Conservation (phyloP, 2,329 filamentous ascomycete species). For the Xylaria sp. region DNA sequence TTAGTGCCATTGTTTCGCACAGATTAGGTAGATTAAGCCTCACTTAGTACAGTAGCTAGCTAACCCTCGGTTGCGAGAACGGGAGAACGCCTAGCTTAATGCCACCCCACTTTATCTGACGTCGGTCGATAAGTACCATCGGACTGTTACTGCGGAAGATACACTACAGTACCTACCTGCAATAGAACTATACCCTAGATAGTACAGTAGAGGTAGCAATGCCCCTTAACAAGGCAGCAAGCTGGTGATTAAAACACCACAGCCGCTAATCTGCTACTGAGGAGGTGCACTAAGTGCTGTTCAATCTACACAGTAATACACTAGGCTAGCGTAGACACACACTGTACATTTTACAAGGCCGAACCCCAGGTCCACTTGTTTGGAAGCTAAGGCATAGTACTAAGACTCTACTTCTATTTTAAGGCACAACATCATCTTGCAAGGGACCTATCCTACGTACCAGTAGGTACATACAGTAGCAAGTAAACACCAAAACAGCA, state of each 20-base stretch:
- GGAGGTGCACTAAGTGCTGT: too few species aligned
- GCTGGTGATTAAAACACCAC: too few species aligned
- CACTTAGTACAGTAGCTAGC: neutral
- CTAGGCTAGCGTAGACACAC: too few species aligned
- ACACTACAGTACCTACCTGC: too few species aligned
- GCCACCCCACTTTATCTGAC: slow-evolving; percentile 17
- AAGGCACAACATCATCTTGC: slow-evolving; percentile 19
- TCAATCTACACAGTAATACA: too few species aligned
- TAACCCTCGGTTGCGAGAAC: neutral
- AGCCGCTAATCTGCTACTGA: too few species aligned
- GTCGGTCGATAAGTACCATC: too few species aligned
- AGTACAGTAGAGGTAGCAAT: neutral
- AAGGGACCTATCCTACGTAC: neutral
- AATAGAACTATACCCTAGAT: too few species aligned
- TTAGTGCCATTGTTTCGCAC: neutral
- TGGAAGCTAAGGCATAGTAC: neutral
- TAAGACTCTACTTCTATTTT: slow-evolving; percentile 26
- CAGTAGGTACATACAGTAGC: neutral
- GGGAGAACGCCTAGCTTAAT: slow-evolving; percentile 18
- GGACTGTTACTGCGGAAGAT: too few species aligned
- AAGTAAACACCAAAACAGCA: neutral
- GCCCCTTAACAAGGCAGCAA: too few species aligned
- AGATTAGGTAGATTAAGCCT: slow-evolving; percentile 18
- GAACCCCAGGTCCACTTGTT: slow-evolving; percentile 24
- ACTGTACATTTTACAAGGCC: slow-evolving; percentile 10